phyloP scores from a whole-genome alignment of 2,329 filamentous ascomycete genomes.

The Graphilbum ipis-grandicollis region DNA sequence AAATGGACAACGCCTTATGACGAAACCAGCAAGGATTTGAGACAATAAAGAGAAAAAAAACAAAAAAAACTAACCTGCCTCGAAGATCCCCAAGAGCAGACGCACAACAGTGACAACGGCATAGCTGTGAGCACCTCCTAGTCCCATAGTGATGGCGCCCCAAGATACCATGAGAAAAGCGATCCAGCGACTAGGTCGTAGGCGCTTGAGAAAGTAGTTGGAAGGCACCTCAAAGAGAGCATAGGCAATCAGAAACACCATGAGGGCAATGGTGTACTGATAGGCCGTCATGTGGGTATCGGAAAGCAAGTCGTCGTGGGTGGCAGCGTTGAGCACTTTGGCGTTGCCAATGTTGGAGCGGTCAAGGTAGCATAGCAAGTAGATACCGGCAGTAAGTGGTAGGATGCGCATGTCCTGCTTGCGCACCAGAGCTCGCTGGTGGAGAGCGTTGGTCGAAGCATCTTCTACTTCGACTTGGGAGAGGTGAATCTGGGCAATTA shows the following conservation, averaged over 20 bases:
- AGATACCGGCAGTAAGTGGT: conserved; percentile 44
- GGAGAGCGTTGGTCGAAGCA: not conserved
- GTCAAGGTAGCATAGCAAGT: conserved; percentile 51
- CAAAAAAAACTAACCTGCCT: conserved; percentile 34
- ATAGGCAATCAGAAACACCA: conserved; percentile 44
- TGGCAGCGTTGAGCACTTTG: conserved; percentile 44
- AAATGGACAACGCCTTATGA: too few species aligned
- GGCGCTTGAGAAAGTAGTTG: conserved; percentile 46
- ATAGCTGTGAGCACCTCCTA: conserved; percentile 46
- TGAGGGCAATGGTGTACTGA: conserved; percentile 41
- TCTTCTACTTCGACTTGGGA: too few species aligned
- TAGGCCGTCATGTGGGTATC: conserved; percentile 42
- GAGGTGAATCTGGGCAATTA: too few species aligned
- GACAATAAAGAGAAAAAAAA: conserved; percentile 41
- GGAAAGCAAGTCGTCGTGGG: conserved; percentile 41
- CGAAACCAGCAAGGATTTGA: too few species aligned
- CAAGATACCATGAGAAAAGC: conserved; percentile 49
- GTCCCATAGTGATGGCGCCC: conserved; percentile 50
- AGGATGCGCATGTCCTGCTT: conserved; percentile 48
- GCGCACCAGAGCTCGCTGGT: conserved; percentile 25
- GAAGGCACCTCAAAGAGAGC: conserved; percentile 46
- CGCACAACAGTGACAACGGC: conserved; percentile 47
- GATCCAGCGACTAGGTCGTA: conserved; percentile 45
- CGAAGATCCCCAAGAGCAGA: conserved; percentile 46
- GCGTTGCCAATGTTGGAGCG: conserved; percentile 53